Conservation (phyloP, 2,329 filamentous ascomycete species). For the Colletotrichum coccodes region DNA sequence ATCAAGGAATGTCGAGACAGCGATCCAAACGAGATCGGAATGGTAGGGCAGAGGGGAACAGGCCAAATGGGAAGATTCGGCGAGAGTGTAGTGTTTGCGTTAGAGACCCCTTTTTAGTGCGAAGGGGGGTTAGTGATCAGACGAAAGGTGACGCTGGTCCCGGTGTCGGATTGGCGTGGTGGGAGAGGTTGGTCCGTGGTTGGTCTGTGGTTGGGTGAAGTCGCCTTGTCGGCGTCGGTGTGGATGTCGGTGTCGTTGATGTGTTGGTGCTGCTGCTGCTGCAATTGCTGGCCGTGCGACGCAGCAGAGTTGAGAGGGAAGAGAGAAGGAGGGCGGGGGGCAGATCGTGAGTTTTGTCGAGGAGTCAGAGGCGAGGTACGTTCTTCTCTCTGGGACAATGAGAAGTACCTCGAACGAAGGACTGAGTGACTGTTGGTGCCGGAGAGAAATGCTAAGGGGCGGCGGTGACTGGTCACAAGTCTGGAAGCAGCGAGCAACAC, state of each 20-base stretch:
- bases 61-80: conserved; percentile 1
- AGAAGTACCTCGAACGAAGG: conserved; percentile 14
- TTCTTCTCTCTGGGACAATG: background rate
- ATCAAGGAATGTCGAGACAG: background rate
- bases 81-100: background rate
- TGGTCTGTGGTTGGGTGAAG: conserved; percentile 10
- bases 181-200: conserved; percentile 27
- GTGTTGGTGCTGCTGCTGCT: background rate
- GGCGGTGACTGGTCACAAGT: conserved; percentile 26
- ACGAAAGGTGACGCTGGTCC: conserved; percentile 25
- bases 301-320: background rate
- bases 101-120: conserved; percentile 19
- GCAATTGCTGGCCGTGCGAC: conserved; percentile 20
- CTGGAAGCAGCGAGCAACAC: conserved; percentile 18
- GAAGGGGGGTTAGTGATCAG: conserved; percentile 17
- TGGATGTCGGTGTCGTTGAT: background rate
- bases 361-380: conserved; percentile 1
- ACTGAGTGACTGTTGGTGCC: background rate
- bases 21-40: conserved; percentile 18
- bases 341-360: conserved; percentile 27
- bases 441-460: conserved; percentile 10
- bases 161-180: conserved; percentile 10
- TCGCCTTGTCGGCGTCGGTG: background rate
- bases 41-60: background rate
- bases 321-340: background rate